These are phyloP conservation scores for Taphrina betulina DNA, from an alignment of 1,139 yeast genomes.

Conservation along the genomic window DNA sequence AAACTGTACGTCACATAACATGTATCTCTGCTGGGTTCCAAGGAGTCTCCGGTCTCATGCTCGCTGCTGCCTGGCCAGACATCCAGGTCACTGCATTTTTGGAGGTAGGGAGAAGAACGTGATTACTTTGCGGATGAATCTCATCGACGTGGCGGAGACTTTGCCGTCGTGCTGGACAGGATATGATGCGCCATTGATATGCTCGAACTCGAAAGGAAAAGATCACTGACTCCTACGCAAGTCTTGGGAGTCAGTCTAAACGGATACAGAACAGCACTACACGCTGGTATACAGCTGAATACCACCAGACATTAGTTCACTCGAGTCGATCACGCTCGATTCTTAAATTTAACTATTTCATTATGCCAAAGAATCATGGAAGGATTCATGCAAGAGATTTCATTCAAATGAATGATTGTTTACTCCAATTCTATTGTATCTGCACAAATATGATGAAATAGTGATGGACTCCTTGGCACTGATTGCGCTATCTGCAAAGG, in stretches of 20 bases:
- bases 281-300: slow-evolving; percentile 6
- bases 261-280: slow-evolving; percentile 10
- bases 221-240: neutral
- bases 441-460: too few species aligned
- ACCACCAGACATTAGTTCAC: slow-evolving; percentile 12
- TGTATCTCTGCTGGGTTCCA: slow-evolving; percentile 21
- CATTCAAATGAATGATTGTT: too few species aligned
- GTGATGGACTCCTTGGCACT: too few species aligned
- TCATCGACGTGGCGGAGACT: slow-evolving; percentile 14
- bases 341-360: too few species aligned
- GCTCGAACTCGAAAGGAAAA: neutral
- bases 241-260: slow-evolving; percentile 6
- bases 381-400: too few species aligned
- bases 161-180: neutral
- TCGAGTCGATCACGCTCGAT: too few species aligned
- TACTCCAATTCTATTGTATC: too few species aligned
- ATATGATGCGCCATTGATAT: slow-evolving; percentile 16
- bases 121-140: slow-evolving; percentile 6
- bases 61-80: slow-evolving; percentile 23
- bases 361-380: too few species aligned
- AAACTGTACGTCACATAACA: slow-evolving; percentile 2
- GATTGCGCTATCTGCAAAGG: too few species aligned
- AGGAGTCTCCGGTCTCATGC: slow-evolving; percentile 12
- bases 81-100: slow-evolving; percentile 21
- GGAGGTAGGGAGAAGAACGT: slow-evolving; percentile 17